Conservation (phyloP, 768 basidiomycete species). For the Hericium coralloides region DNA sequence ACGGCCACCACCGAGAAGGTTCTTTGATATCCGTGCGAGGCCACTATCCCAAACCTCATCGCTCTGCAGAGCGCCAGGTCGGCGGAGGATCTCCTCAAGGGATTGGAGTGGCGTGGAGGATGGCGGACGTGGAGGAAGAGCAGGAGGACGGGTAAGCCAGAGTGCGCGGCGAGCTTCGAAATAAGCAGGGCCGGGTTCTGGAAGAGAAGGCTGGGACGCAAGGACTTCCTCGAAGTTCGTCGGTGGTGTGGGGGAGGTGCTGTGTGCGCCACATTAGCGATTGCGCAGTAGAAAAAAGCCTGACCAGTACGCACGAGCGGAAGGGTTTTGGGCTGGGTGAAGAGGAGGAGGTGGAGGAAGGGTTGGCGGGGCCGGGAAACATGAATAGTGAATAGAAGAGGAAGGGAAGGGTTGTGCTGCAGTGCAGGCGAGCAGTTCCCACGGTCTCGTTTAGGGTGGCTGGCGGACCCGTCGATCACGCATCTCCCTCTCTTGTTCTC, state of each 20-base stretch:
- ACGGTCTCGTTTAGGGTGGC: neutral
- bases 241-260: neutral
- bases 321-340: neutral
- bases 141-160: conserved; percentile 40
- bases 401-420: neutral
- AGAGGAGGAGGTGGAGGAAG: neutral
- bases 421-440: neutral
- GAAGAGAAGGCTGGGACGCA: conserved; percentile 33
- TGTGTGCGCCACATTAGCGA: too few relatives aligned
- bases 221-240: conserved; percentile 29
- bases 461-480: neutral
- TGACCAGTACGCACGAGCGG: neutral
- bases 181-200: conserved; percentile 54
- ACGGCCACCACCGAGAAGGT: conserved; percentile 46
- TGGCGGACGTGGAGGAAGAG: conserved; percentile 12
- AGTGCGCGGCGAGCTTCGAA: conserved; percentile 54
- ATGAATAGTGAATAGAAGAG: neutral
- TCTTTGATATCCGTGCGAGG: conserved; percentile 54
- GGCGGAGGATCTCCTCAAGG: conserved; percentile 41
- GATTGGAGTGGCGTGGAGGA: conserved; percentile 15
- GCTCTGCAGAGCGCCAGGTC: conserved; percentile 37
- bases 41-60: conserved; percentile 49
- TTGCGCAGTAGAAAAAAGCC: too few relatives aligned
- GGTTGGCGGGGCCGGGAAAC: neutral
- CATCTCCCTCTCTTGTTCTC: neutral